These are phyloP conservation scores for Phialocephala sp. DNA, from an alignment of 2,329 filamentous ascomycete species.

Conservation along the genomic window DNA sequence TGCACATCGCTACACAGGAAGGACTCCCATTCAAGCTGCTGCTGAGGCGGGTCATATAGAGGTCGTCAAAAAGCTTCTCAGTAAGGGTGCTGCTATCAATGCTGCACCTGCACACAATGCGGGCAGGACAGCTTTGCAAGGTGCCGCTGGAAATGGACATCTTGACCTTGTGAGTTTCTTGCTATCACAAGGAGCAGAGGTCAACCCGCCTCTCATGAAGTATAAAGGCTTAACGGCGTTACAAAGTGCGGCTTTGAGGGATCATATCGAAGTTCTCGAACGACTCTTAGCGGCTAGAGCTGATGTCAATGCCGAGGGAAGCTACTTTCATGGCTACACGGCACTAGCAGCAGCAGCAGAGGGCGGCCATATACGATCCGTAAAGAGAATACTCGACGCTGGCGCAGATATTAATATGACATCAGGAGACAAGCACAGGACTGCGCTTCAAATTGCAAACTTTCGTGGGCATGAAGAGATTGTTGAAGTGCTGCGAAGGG, in stretches of 20 bases:
- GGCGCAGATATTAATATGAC: conserved; percentile 41
- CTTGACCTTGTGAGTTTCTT: conserved; percentile 13
- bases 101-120: conserved; percentile 14
- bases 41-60: conserved; percentile 11
- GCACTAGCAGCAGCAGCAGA: conserved; percentile 47
- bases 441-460: conserved; percentile 13
- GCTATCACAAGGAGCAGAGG: conserved; percentile 18
- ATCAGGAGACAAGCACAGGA: conserved; percentile 33
- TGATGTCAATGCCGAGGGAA: conserved; percentile 28
- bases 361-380: conserved; percentile 39
- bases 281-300: conserved; percentile 16
- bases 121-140: conserved; percentile 19
- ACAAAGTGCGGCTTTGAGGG: conserved; percentile 15
- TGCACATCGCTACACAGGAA: conserved; percentile 4
- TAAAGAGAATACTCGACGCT: conserved; percentile 41
- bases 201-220: conserved; percentile 10
- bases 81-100: conserved; percentile 32
- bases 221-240: conserved; percentile 24
- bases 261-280: conserved; percentile 15
- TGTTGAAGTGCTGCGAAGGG: neutral
- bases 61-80: conserved; percentile 16
- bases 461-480: conserved; percentile 6
- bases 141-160: conserved; percentile 10
- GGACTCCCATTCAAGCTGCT: conserved; percentile 13
- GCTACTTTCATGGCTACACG: conserved; percentile 42